phyloP scores from a whole-genome alignment of 805 yeast species.

The Saccharomycopsis malanga region DNA sequence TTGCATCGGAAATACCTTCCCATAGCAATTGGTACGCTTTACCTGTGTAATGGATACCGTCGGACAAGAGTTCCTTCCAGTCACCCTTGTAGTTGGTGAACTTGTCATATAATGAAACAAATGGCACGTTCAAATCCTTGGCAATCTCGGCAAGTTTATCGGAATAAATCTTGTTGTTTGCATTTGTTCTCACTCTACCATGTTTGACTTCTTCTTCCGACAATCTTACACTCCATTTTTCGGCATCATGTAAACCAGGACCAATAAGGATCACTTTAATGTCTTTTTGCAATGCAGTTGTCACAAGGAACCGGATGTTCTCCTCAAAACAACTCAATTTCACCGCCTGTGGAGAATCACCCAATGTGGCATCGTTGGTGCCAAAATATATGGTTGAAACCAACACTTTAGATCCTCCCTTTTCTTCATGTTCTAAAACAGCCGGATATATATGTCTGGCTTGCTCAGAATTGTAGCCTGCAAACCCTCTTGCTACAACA shows the following conservation, averaged over 20 bases:
- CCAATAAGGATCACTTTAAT: conserved; percentile 54
- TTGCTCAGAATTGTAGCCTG: conserved; percentile 69
- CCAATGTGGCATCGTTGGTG: conserved; percentile 61
- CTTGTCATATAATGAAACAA: conserved; percentile 45
- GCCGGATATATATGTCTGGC: conserved; percentile 44
- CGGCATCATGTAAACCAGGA: conserved; percentile 51
- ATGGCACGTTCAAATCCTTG: conserved; percentile 41
- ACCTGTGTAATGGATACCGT: conserved; percentile 58
- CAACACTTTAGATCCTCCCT: conserved; percentile 30
- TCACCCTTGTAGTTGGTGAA: conserved; percentile 33
- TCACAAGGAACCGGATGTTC: conserved; percentile 42
- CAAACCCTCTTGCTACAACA: conserved; percentile 63
- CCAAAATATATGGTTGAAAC: conserved; percentile 66
- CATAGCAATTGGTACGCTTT: conserved; percentile 45
- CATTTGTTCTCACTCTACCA: conserved; percentile 42
- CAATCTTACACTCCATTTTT: conserved; percentile 32
- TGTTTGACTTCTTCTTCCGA: conserved; percentile 31
- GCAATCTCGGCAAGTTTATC: conserved; percentile 45
- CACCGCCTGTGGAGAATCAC: conserved; percentile 40
- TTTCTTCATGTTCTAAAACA: conserved; percentile 44
- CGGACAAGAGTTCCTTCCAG: conserved; percentile 38
- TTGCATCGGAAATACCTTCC: conserved; percentile 35
- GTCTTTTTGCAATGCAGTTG: conserved; percentile 33
- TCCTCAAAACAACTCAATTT: conserved; percentile 40
- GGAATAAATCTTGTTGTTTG: conserved; percentile 41